Evolutionary conservation across 257 asterid species (phyloP).

Genomic region (Hygrophila difformis): DNA sequence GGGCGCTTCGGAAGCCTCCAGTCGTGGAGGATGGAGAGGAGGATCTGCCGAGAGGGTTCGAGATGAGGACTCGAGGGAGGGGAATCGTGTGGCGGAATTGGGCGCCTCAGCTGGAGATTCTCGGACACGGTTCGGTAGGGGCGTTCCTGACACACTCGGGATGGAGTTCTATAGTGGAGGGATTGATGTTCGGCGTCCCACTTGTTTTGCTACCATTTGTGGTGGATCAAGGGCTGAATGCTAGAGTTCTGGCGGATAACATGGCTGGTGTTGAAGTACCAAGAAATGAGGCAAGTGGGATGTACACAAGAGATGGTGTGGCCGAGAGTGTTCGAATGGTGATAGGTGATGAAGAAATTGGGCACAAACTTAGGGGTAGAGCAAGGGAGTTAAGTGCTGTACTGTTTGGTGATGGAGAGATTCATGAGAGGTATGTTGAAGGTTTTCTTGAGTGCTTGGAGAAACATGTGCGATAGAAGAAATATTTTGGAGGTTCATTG

Average conservation of each 20-base stretch:
- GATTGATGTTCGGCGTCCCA: conserved; percentile 22
- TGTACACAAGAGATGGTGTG: conserved; percentile 21
- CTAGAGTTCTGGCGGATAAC: conserved; percentile 16
- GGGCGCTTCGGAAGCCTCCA: conserved; percentile 30
- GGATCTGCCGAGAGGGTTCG: conserved; percentile 24
- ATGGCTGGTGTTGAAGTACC: conserved; percentile 15
- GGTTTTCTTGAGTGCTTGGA: conserved; percentile 14
- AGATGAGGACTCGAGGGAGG: conserved; percentile 24
- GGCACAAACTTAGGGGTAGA: conserved; percentile 9
- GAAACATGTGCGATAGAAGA: too few species aligned
- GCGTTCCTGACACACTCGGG: conserved; percentile 48
- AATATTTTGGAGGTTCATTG: too few species aligned
- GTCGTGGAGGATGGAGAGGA: too few species aligned
- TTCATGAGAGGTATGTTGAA: conserved; percentile 20
- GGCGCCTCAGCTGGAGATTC: conserved; percentile 38
- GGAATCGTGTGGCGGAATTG: conserved; percentile 41
- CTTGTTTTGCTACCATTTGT: conserved; percentile 28
- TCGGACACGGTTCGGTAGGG: conserved; percentile 38
- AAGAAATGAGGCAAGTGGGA: conserved; percentile 24
- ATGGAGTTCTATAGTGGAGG: conserved; percentile 39
- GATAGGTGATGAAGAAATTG: conserved; percentile 18
- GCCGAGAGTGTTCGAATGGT: conserved; percentile 22
- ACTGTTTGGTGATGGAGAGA: conserved; percentile 17
- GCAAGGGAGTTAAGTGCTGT: conserved; percentile 16
- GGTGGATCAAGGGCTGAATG: conserved; percentile 28